Percentiles rank a stretch among this genome's conserved stretches.
Evolutionary conservation across 805 yeast species (phyloP).

Genomic region (Vanderwaltozyma verrucispora): DNA sequence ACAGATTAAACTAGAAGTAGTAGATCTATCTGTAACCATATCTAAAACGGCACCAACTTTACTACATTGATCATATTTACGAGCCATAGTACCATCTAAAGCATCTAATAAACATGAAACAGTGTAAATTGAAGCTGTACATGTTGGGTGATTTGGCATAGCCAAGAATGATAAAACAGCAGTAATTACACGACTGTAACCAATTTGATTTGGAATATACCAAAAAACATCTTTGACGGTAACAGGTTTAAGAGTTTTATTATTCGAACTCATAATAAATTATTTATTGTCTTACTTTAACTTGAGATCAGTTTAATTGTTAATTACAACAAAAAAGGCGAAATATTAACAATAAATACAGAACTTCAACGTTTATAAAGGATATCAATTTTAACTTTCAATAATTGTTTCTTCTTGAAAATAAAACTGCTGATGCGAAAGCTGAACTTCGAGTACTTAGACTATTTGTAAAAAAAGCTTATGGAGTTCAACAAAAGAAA

Average conservation of each 20-base stretch:
- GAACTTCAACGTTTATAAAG: too few species aligned
- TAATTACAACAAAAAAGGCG: too few species aligned
- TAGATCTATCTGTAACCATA: slow-evolving; percentile 98
- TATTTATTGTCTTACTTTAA: too few species aligned
- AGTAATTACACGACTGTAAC: slow-evolving; percentile 73
- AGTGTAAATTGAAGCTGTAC: slow-evolving; percentile 69
- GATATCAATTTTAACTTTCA: too few species aligned
- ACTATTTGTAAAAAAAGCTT: too few species aligned
- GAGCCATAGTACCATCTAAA: slow-evolving; percentile 90
- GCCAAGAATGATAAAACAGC: slow-evolving; percentile 70
- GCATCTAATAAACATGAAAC: slow-evolving; percentile 91
- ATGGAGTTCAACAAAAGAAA: too few species aligned
- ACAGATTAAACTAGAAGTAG: slow-evolving; percentile 88
- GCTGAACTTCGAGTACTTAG: too few species aligned
- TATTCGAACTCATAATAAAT: background rate
- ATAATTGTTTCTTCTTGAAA: too few species aligned
- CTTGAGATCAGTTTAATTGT: too few species aligned
- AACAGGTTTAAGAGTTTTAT: slow-evolving; percentile 3
- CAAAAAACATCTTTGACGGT: slow-evolving; percentile 52
- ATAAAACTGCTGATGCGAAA: too few species aligned
- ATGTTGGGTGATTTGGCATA: slow-evolving; percentile 77
- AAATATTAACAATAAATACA: too few species aligned
- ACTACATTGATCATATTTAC: slow-evolving; percentile 80
- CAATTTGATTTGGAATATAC: slow-evolving; percentile 87
- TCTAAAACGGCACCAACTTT: slow-evolving; percentile 93